Percentiles rank a stretch among this genome's conserved stretches.
Conservation (phyloP, 2,329 filamentous ascomycete genomes). For the Colletotrichum magnum region DNA sequence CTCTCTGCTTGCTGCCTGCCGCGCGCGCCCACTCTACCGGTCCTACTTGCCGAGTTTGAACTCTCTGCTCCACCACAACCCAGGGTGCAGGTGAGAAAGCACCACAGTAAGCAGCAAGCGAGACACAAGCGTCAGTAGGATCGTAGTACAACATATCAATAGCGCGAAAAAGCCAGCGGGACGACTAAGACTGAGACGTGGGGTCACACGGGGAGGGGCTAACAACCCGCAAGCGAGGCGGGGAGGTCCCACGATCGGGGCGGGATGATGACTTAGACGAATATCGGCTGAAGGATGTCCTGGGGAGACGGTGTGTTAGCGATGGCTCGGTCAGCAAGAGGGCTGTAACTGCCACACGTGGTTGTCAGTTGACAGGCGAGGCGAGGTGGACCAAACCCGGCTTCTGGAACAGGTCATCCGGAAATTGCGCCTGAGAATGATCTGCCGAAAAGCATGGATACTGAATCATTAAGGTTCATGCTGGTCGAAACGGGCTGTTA, state of each 20-base stretch:
- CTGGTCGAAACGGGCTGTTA: constrained; percentile 3
- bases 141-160: constrained; percentile 8
- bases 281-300: constrained; percentile 8
- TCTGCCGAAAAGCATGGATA: constrained; percentile 22
- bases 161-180: background rate
- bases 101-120: constrained; percentile 8
- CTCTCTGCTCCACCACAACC: constrained; percentile 21
- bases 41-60: constrained; percentile 9
- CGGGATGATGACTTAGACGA: background rate
- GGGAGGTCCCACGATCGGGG: background rate
- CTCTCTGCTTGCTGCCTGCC: background rate
- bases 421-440: constrained; percentile 23
- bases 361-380: constrained; percentile 15
- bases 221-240: background rate
- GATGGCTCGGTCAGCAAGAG: constrained; percentile 25
- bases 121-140: background rate
- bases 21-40: constrained; percentile 16
- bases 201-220: background rate
- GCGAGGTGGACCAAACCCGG: constrained; percentile 4
- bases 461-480: constrained; percentile 27
- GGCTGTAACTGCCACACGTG: constrained; percentile 16
- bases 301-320: constrained; percentile 30
- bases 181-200: constrained; percentile 1
- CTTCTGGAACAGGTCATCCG: constrained; percentile 6
- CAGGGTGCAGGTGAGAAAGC: constrained; percentile 13